Evolutionary conservation across 2,329 filamentous ascomycete species (phyloP).

Genomic region (Arthrobotrys entomopaga): DNA sequence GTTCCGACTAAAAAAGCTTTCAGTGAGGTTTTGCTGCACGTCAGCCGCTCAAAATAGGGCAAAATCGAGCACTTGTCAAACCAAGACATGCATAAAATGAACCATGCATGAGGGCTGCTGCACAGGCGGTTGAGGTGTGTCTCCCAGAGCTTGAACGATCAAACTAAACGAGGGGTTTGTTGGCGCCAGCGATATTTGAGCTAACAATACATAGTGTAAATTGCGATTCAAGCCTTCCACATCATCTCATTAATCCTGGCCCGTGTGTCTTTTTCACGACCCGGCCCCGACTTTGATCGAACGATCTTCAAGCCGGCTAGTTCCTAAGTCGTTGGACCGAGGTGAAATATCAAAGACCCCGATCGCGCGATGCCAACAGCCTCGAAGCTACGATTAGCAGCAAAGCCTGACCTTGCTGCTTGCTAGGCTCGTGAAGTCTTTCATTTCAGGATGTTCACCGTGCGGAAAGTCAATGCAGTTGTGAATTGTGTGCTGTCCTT

Average conservation of each 20-base stretch:
- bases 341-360: no score
- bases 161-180: neutral
- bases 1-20: slow-evolving; percentile 21
- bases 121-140: slow-evolving; percentile 16
- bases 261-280: no score
- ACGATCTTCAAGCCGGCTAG: neutral
- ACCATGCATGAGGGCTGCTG: slow-evolving; percentile 38
- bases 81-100: slow-evolving; percentile 50
- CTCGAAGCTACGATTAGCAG: no score
- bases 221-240: no score
- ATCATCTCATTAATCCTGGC: no score
- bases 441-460: no score
- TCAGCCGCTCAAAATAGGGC: slow-evolving; percentile 44
- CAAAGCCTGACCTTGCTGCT: no score
- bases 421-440: no score
- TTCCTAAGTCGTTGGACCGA: neutral
- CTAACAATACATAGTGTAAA: neutral
- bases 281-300: no score
- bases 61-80: slow-evolving; percentile 47
- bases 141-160: neutral
- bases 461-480: no score
- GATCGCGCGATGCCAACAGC: no score
- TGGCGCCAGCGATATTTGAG: neutral
- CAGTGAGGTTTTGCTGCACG: slow-evolving; percentile 11
- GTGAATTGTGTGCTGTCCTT: slow-evolving; percentile 31